These are phyloP conservation scores for Tolypocladium inflatum DNA, from an alignment of 2,329 filamentous ascomycete species.

Conservation along the genomic window DNA sequence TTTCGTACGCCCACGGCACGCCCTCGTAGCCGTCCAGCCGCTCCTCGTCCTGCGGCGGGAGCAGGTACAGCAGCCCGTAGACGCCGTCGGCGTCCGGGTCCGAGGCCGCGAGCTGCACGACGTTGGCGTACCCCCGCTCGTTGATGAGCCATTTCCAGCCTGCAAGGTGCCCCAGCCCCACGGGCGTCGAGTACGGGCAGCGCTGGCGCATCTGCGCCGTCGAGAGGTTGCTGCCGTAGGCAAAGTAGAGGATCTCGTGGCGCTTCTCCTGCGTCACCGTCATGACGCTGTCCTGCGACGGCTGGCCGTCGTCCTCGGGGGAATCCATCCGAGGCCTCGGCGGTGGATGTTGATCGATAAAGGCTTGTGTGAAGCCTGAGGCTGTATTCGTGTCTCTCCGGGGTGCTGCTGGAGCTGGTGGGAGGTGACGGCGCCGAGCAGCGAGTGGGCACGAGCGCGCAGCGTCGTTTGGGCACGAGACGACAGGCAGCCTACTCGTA, in stretches of 20 bases:
- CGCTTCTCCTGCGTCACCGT: conserved; percentile 24
- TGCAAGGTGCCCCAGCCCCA: conserved; percentile 47
- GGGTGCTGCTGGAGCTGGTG: neutral
- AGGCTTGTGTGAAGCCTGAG: neutral
- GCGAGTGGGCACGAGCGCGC: too few species aligned
- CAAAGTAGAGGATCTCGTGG: conserved; percentile 49
- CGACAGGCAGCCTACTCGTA: neutral
- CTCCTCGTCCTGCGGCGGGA: conserved; percentile 39
- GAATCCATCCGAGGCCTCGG: conserved; percentile 12
- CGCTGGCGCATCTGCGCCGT: conserved; percentile 53
- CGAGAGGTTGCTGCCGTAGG: conserved; percentile 63
- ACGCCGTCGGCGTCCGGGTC: conserved; percentile 26
- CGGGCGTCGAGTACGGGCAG: conserved; percentile 46
- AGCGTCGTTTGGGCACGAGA: neutral
- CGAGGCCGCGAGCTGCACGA: conserved; percentile 29
- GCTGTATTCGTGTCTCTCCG: neutral
- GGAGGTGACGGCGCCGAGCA: neutral
- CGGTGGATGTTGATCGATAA: neutral
- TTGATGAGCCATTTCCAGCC: conserved; percentile 60
- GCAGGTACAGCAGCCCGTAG: conserved; percentile 47
- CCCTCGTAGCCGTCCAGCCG: conserved; percentile 50
- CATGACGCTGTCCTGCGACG: conserved; percentile 24
- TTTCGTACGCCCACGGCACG: conserved; percentile 53
- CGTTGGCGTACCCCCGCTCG: conserved; percentile 56
- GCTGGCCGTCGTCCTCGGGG: conserved; percentile 20